Percentiles rank a stretch among this genome's conserved stretches.
Conservation (phyloP, 1,284 basidiomycete genomes). For the Ustilago sp. region DNA sequence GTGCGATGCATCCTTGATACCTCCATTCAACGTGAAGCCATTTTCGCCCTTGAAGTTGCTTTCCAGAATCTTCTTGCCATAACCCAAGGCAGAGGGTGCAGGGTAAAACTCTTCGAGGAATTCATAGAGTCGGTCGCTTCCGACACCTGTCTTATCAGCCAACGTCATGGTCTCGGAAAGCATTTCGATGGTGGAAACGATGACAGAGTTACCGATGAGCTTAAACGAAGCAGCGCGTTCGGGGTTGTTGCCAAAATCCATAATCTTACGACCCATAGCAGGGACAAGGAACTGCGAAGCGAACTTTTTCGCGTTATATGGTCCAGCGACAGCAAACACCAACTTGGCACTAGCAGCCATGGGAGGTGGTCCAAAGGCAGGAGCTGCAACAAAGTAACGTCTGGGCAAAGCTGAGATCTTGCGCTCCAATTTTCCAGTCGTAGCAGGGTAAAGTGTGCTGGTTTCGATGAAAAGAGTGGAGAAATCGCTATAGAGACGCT, state of each 20-base stretch:
- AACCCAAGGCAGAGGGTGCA: constrained; percentile 58
- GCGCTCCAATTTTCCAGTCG: constrained; percentile 76
- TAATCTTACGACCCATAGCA: constrained; percentile 79
- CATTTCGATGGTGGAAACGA: constrained; percentile 75
- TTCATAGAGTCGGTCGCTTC: constrained; percentile 73
- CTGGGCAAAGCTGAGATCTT: constrained; percentile 76
- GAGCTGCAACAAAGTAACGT: constrained; percentile 79
- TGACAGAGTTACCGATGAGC: constrained; percentile 73
- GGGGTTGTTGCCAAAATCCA: constrained; percentile 76
- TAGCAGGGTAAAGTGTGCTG: constrained; percentile 54
- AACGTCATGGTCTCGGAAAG: constrained; percentile 84
- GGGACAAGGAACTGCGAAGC: constrained; percentile 79
- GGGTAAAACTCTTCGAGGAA: constrained; percentile 60
- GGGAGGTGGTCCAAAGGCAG: constrained; percentile 77
- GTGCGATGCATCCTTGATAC: constrained; percentile 79
- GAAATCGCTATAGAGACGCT: constrained; percentile 52
- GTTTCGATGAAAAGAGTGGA: constrained; percentile 52
- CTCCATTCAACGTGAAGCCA: constrained; percentile 88
- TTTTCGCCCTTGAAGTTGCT: constrained; percentile 80
- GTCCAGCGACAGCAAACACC: constrained; percentile 82
- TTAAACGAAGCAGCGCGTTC: constrained; percentile 81
- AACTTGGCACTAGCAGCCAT: constrained; percentile 78
- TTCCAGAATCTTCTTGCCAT: constrained; percentile 73
- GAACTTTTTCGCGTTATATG: constrained; percentile 85
- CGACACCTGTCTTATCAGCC: constrained; percentile 85